phyloP scores from a whole-genome alignment of 108 stramenopile species.

The Schizochytrium sp. region DNA sequence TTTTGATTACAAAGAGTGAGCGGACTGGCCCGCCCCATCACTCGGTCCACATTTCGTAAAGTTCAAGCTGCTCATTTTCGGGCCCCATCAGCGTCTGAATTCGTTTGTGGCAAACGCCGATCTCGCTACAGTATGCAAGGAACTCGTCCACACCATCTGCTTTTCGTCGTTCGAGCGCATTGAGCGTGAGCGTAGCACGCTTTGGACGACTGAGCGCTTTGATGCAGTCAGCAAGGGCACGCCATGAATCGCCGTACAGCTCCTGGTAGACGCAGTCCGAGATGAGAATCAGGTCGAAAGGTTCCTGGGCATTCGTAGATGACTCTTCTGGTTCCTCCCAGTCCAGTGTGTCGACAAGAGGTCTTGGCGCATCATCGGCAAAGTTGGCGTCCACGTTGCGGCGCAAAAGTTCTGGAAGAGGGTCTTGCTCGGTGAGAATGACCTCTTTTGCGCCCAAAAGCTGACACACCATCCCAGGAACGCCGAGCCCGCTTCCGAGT shows the following conservation, averaged over 20 bases:
- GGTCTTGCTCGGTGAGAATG: slow-evolving; percentile 8
- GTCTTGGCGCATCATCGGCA: neutral
- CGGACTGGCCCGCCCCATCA: neutral
- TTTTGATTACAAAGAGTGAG: neutral
- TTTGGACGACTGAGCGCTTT: neutral
- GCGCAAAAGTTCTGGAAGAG: neutral
- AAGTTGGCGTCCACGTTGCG: neutral
- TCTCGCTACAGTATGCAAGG: neutral
- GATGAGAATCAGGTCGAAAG: neutral
- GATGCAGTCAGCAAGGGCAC: neutral
- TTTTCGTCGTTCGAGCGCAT: neutral
- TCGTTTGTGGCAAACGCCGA: neutral
- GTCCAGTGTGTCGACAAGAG: neutral
- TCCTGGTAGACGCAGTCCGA: slow-evolving; percentile 14
- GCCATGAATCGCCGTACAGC: slow-evolving; percentile 13
- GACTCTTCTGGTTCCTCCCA: slow-evolving; percentile 6
- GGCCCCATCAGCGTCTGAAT: neutral
- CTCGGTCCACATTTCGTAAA: slow-evolving; percentile 12
- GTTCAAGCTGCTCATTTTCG: neutral
- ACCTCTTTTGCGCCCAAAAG: neutral
- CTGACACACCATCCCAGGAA: neutral
- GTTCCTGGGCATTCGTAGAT: neutral
- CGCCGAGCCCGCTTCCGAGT: neutral
- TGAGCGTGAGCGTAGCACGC: neutral
- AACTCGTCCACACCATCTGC: slow-evolving; percentile 4